phyloP scores from a whole-genome alignment of 768 basidiomycete genomes.

The Trametes cinnabarina region DNA sequence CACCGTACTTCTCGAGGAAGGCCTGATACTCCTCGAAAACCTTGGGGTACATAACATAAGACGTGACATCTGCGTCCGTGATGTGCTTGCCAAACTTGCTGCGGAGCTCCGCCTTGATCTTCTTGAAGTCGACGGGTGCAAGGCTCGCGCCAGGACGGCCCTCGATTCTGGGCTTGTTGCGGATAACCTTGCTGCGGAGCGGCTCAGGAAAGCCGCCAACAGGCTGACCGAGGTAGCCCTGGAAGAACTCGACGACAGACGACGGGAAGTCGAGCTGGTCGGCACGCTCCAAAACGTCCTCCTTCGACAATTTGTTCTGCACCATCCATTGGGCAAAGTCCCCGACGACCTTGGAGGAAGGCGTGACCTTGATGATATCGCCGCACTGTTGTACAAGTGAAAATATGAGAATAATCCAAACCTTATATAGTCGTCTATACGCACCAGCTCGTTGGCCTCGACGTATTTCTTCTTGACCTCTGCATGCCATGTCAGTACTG shows the following conservation, averaged over 20 bases:
- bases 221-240: constrained; percentile 97
- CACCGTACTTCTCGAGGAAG: constrained; percentile 94
- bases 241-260: constrained; percentile 97
- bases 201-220: constrained; percentile 99
- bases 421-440: constrained; percentile 21
- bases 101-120: constrained; percentile 88
- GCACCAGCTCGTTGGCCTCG: constrained; percentile 91
- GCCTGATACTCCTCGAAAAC: constrained; percentile 97
- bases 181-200: constrained; percentile 85
- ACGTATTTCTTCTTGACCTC: constrained; percentile 99
- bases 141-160: constrained; percentile 89
- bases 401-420: neutral
- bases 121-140: constrained; percentile 90
- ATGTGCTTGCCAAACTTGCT: constrained; percentile 96
- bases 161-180: constrained; percentile 91
- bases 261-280: constrained; percentile 96
- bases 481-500: constrained; percentile 27
- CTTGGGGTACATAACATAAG: constrained; percentile 99
- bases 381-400: constrained; percentile 62
- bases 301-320: constrained; percentile 83
- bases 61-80: constrained; percentile 88
- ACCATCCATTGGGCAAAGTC: constrained; percentile 99
- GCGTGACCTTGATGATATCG: constrained; percentile 98
- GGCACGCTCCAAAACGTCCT: constrained; percentile 83
- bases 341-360: constrained; percentile 97